Evolutionary conservation across 345 rosid species (phyloP), one percentile per base, ranked within the genome.

Genomic region (Anastatica hierochuntica): DNA sequence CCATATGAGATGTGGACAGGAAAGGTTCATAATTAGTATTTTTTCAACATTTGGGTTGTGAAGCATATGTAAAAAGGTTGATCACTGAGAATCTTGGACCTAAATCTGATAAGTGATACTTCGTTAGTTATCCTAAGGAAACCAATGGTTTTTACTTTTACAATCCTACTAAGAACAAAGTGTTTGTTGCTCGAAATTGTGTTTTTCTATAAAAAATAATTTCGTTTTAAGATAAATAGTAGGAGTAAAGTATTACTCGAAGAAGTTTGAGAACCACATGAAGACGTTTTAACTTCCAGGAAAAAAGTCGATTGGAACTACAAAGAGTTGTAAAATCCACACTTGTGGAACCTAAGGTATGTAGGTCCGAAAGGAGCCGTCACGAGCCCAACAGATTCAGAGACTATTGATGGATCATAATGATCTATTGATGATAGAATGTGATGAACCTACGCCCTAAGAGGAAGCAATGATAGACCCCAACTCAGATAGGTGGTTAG

Each of bases 401-500:
- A n/a, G 36, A 9, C 10, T 31, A n/a, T 12, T 31, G 36, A 31
- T 10, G 36, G 36, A 31, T 31, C 12, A 10, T 31, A 3, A 10
- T 31, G 36, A 31, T 31, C n/a, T 31, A 31, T 10, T 31, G 3
- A 31, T 31, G 2, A 31, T 31, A 31, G 36, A 31, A 9, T 9
- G n/a, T 31, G 12, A 31, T 31, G 36, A 31, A 31, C 36, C 2
- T 31, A 31, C 14, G 3, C 12, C 38, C 3, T 12, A 11, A 2
- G 10, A 60, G n/a, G 43, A 15, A 42, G 26, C 12, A 10, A 33
- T 71, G 15, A 12, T 10, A 15, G 13, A 58, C 1, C 43, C 64
- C n/a, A 26, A 66, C 5, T 65, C 44, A 7, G 52, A 66, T 0
- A 65, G 54, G 33, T 66, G 60, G 51, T 19, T n/a, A 6, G 20